These are phyloP conservation scores for Colletotrichum higginsianum DNA, from an alignment of 2,329 filamentous ascomycete genomes.

Conservation along the genomic window DNA sequence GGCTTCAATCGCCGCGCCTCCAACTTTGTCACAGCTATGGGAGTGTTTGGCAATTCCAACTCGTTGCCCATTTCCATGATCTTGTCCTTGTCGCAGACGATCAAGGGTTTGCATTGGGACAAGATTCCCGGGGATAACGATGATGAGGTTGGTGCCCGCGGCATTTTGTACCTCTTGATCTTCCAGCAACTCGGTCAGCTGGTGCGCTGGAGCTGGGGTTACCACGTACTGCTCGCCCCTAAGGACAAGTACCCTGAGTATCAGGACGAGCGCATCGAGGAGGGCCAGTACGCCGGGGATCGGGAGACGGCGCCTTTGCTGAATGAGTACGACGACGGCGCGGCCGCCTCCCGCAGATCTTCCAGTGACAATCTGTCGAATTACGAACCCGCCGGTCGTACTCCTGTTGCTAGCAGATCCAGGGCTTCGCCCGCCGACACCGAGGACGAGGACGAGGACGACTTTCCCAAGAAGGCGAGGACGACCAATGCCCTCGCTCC, in stretches of 20 bases:
- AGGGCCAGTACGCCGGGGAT: slow-evolving; percentile 72
- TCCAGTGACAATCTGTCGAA: slow-evolving; percentile 59
- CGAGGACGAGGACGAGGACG: slow-evolving; percentile 60
- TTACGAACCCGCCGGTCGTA: slow-evolving; percentile 70
- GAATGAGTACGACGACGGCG: slow-evolving; percentile 59
- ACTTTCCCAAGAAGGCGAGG: slow-evolving; percentile 47
- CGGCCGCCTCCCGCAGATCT: slow-evolving; percentile 48
- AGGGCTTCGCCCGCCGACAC: slow-evolving; percentile 64
- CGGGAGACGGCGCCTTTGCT: slow-evolving; percentile 64
- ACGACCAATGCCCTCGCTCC: slow-evolving; percentile 44
- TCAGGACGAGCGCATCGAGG: slow-evolving; percentile 66
- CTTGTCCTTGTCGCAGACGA: slow-evolving; percentile 91
- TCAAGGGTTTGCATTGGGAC: slow-evolving; percentile 94
- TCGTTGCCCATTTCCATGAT: slow-evolving; percentile 97
- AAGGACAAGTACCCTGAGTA: slow-evolving; percentile 81
- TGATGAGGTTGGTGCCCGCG: slow-evolving; percentile 92
- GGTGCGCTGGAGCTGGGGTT: slow-evolving; percentile 98
- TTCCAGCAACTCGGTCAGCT: slow-evolving; percentile 98
- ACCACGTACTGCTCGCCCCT: slow-evolving; percentile 92
- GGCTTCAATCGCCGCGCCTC: slow-evolving; percentile 86
- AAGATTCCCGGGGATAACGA: slow-evolving; percentile 93
- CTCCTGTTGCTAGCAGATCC: slow-evolving; percentile 67
- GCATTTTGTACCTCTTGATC: slow-evolving; percentile 94
- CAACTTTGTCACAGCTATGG: slow-evolving; percentile 98
- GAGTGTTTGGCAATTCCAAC: slow-evolving; percentile 97